Base-by-base conservation (phyloP, 192 early-diverging fungal genomes). In the Thoreauomyces humboldtii region DNA sequence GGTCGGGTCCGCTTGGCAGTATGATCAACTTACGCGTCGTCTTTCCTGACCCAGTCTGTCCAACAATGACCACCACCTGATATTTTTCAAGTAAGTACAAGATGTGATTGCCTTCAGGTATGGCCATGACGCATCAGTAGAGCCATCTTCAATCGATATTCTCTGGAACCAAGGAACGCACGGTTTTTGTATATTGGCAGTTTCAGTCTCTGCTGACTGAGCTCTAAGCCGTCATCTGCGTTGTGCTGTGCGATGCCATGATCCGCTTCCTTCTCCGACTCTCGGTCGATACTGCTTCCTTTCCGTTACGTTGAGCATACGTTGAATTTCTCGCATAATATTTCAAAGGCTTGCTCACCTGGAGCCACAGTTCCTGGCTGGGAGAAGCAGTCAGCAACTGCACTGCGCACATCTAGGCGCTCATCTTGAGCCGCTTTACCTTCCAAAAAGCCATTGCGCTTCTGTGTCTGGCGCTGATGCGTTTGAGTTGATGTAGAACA, bases 1-100 rank as follows among this genome's bases (percentile, higher is more conserved):
- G n/a, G n/a, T 42, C 27, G 27, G 36, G 28, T 14, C 25, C 15
- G 34, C 1, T 51, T 21, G 12, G 1, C 52, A 31, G 9, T 41
- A n/a, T n/a, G n/a, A n/a, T n/a, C n/a, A n/a, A n/a, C 81, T 46
- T 82, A 89, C 88, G 90, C 34, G 90, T 92, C 3, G 90, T 88
- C 72, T 92, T 92, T 41, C 90, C 90, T 21, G 80, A 90, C 17
- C 90, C 90, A 11, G 90, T 92, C 58, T 88, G 82, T 2, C 89
- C 90, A 14, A 91, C 84, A 24, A 92, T 75, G 33, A 92, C 77
- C 0, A 83, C 74, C n/a, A 87, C 84, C 50, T 88, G 88, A 55
- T 84, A 77, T 17, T 71, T 81, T 48, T 89, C 88, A 0, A 90
- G 51, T 7, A 88, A 57, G 64, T 88, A 90, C 24, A 90, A 61